These are phyloP conservation scores for Maudiozyma serrabonitensis DNA, from an alignment of 805 yeast genomes.

Conservation along the genomic window DNA sequence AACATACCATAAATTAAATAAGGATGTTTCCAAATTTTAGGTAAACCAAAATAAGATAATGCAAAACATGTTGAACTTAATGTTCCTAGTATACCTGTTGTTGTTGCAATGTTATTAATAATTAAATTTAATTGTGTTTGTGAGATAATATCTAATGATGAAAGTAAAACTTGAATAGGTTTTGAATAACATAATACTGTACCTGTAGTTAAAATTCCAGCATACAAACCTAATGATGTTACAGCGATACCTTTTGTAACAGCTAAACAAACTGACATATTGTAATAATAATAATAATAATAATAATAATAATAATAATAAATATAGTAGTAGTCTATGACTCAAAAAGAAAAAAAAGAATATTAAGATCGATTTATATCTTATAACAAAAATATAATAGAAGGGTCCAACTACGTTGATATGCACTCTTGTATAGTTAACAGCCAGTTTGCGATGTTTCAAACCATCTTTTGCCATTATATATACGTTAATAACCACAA, in stretches of 20 bases:
- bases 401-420: too few relatives aligned
- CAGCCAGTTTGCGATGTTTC: too few relatives aligned
- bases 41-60: slow-evolving; percentile 48
- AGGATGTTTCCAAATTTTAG: slow-evolving; percentile 55
- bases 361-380: too few relatives aligned
- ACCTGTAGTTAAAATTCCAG: slow-evolving; percentile 35
- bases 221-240: slow-evolving; percentile 56
- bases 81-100: slow-evolving; percentile 32
- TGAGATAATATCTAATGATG: slow-evolving; percentile 14
- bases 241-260: slow-evolving; percentile 55
- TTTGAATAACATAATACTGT: slow-evolving; percentile 9
- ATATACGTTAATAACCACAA: too few relatives aligned
- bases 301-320: too few relatives aligned
- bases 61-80: slow-evolving; percentile 42
- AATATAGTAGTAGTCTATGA: too few relatives aligned
- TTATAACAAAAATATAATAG: too few relatives aligned
- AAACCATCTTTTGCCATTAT: too few relatives aligned
- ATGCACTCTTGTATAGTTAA: too few relatives aligned
- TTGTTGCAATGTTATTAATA: slow-evolving; percentile 9
- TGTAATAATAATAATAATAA: too few relatives aligned
- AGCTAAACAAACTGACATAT: slow-evolving; percentile 49
- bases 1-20: slow-evolving; percentile 53
- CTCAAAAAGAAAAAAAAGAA: too few relatives aligned
- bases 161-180: slow-evolving; percentile 10
- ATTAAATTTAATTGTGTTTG: slow-evolving; percentile 5